Evolutionary conservation across 1,284 basidiomycete genomes (phyloP).

Genomic region (Trametes hirsuta): DNA sequence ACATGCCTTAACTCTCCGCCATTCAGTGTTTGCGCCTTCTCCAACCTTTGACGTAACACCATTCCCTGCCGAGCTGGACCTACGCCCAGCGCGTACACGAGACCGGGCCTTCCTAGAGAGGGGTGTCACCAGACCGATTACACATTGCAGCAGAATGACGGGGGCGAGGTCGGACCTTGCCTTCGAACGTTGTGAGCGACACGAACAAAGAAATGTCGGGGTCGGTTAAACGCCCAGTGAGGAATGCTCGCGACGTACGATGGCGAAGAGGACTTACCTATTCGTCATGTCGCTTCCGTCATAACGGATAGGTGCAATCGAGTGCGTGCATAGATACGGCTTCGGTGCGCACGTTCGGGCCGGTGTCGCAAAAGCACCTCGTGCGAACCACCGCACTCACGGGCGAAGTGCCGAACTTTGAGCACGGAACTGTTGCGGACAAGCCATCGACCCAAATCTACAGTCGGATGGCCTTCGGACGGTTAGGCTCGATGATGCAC

Average conservation of each 20-base stretch:
- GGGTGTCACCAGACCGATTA: slow-evolving; percentile 14
- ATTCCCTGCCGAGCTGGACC: slow-evolving; percentile 13
- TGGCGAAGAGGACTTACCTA: slow-evolving; percentile 1
- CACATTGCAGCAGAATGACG: not conserved
- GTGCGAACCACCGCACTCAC: slow-evolving; percentile 11
- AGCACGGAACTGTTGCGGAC: slow-evolving; percentile 6
- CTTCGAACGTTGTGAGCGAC: slow-evolving; percentile 5
- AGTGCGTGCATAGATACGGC: not conserved
- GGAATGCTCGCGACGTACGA: slow-evolving; percentile 2
- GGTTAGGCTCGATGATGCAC: slow-evolving; percentile 3
- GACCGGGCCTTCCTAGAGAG: slow-evolving; percentile 3
- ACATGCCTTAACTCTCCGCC: slow-evolving; percentile 9
- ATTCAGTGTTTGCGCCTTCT: slow-evolving; percentile 13
- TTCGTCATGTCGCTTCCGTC: slow-evolving; percentile 6
- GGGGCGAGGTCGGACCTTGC: slow-evolving; percentile 12
- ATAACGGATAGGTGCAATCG: slow-evolving; percentile 1
- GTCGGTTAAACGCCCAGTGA: not conserved
- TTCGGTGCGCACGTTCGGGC: slow-evolving; percentile 10
- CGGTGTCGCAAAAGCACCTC: slow-evolving; percentile 8
- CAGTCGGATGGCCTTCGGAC: slow-evolving; percentile 2
- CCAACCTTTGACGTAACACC: slow-evolving; percentile 21
- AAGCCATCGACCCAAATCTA: slow-evolving; percentile 3
- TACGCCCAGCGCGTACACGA: slow-evolving; percentile 12
- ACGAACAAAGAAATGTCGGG: not conserved
- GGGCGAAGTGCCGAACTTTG: slow-evolving; percentile 11